These are phyloP conservation scores for Solanum hybrid DNA, from an alignment of 305 asterid genomes.

Conservation along the genomic window DNA sequence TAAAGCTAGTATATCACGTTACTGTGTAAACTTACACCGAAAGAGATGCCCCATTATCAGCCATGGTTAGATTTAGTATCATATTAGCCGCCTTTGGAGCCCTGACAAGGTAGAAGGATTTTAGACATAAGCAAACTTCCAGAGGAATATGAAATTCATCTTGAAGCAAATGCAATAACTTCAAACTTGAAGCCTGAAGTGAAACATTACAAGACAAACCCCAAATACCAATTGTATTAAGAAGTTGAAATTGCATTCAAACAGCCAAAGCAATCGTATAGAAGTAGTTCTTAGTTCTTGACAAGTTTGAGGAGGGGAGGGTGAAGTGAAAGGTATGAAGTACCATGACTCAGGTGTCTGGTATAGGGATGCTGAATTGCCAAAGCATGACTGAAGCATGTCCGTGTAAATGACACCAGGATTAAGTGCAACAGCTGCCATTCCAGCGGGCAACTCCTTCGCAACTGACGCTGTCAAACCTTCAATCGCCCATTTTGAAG, in stretches of 20 bases:
- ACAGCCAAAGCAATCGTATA: background rate
- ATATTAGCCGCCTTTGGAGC: conserved; percentile 91
- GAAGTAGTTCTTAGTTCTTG: background rate
- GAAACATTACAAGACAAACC: background rate
- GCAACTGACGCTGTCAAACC: conserved; percentile 82
- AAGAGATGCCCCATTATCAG: conserved; percentile 86
- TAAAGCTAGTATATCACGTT: background rate
- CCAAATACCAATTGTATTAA: background rate
- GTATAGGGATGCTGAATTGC: conserved; percentile 65
- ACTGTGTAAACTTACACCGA: conserved; percentile 37
- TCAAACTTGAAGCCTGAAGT: background rate
- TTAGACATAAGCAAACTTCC: background rate
- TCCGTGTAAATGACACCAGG: conserved; percentile 91
- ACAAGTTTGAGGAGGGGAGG: background rate
- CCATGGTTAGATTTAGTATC: conserved; percentile 68
- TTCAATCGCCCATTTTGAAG: conserved; percentile 94
- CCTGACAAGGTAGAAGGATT: conserved; percentile 35
- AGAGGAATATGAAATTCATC: background rate
- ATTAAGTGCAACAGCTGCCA: conserved; percentile 72
- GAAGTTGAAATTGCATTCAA: background rate
- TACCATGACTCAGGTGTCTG: conserved; percentile 88
- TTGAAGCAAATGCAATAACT: background rate
- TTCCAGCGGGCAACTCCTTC: conserved; percentile 78
- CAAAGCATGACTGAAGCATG: conserved; percentile 90
- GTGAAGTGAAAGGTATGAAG: background rate